phyloP scores from a whole-genome alignment of 2,329 filamentous ascomycete species.

The Nigrospora osmanthi region DNA sequence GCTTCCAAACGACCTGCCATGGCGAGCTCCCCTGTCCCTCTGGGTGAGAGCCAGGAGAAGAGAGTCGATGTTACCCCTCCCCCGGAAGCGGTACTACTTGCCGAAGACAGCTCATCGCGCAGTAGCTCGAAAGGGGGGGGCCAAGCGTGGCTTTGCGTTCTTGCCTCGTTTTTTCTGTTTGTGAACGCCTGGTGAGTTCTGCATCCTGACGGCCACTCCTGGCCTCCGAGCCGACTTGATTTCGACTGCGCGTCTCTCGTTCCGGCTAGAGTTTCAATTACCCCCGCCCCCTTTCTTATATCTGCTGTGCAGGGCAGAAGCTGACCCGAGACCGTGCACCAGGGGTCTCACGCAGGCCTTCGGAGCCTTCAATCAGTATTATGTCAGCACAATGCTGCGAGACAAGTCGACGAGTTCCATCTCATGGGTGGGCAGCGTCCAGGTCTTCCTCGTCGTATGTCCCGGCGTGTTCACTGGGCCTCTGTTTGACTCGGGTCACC shows the following conservation, averaged over 20 bases:
- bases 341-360: constrained; percentile 10
- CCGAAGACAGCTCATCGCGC: no score
- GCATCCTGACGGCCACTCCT: background rate
- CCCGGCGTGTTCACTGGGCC: constrained; percentile 42
- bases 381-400: constrained; percentile 4
- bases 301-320: background rate
- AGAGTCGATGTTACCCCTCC: no score
- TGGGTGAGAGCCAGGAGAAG: no score
- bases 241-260: background rate
- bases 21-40: no score
- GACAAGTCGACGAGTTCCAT: constrained; percentile 17
- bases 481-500: constrained; percentile 43
- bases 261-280: no score
- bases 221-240: background rate
- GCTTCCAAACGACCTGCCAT: no score
- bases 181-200: constrained; percentile 10
- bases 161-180: constrained; percentile 9
- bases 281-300: no score
- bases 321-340: background rate
- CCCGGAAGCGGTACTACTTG: no score
- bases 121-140: background rate
- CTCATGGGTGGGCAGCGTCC: constrained; percentile 44
- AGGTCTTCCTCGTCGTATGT: constrained; percentile 42
- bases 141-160: constrained; percentile 10
- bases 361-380: constrained; percentile 13